phyloP scores from a whole-genome alignment of 129 eudicot genomes.

The Centrapalus pauciflorus region DNA sequence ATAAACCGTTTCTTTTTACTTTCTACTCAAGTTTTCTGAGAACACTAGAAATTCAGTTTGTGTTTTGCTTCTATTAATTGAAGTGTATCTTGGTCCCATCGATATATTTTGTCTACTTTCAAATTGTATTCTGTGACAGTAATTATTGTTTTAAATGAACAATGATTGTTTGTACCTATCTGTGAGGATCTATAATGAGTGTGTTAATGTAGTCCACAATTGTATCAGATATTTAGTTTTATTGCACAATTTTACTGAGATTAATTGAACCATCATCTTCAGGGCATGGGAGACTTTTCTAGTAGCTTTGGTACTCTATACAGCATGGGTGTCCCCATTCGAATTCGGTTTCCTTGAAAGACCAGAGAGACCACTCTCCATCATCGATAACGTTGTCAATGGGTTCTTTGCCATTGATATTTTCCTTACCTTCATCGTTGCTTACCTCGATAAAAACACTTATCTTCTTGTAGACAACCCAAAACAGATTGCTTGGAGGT shows the following conservation, averaged over 20 bases:
- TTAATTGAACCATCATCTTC: neutral
- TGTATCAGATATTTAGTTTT: neutral
- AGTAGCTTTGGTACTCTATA: conserved; percentile 45
- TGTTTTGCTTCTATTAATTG: neutral
- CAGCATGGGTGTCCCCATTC: conserved; percentile 57
- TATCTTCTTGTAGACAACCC: conserved; percentile 43
- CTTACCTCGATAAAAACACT: conserved; percentile 37
- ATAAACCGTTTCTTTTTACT: neutral
- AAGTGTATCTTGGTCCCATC: neutral
- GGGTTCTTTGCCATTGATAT: conserved; percentile 41
- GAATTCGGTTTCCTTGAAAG: conserved; percentile 48
- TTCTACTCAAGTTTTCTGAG: neutral
- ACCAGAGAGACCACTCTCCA: conserved; percentile 33
- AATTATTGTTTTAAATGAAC: neutral
- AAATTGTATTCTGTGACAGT: neutral
- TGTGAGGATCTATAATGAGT: neutral
- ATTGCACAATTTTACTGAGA: neutral
- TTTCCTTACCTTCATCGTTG: conserved; percentile 49
- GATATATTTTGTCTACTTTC: too few species aligned
- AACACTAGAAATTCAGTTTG: neutral
- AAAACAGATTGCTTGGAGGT: conserved; percentile 57
- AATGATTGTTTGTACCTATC: neutral
- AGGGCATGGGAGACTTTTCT: conserved; percentile 54
- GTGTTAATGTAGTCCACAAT: neutral
- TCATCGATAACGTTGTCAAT: conserved; percentile 40